phyloP scores from a whole-genome alignment of 331 rosid species.

The Telfairia occidentalis region DNA sequence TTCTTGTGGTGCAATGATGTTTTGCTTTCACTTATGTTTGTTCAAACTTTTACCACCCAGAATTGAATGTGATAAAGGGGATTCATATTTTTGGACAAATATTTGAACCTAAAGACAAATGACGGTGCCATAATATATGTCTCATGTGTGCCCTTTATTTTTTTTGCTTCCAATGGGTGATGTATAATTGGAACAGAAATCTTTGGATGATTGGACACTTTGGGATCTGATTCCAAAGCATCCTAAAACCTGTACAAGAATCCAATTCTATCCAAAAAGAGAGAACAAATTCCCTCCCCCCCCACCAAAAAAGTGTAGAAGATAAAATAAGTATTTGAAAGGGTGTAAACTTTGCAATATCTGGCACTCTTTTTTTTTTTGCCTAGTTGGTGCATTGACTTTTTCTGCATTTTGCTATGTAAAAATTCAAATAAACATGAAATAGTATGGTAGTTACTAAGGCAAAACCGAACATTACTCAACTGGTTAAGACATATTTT shows the following conservation, averaged over 20 bases:
- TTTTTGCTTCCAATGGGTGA: background rate
- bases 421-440: background rate
- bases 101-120: background rate
- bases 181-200: background rate
- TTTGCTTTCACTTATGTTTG: background rate
- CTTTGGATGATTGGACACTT: background rate
- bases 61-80: background rate
- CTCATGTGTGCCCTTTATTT: no score
- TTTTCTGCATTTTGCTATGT: background rate
- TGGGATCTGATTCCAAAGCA: constrained; percentile 8
- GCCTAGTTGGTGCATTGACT: background rate
- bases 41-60: background rate
- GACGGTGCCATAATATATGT: no score
- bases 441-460: background rate
- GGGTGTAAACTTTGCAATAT: background rate
- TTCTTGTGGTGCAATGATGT: background rate
- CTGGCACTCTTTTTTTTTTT: background rate
- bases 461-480: no score
- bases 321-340: background rate
- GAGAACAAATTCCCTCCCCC: background rate
- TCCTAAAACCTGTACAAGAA: background rate
- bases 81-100: background rate
- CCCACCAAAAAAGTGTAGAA: background rate
- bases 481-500: no score
- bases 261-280: constrained; percentile 7